Evolutionary conservation across 352 stramenopile species (phyloP).

Genomic region (Phytophthora chlamydospora): DNA sequence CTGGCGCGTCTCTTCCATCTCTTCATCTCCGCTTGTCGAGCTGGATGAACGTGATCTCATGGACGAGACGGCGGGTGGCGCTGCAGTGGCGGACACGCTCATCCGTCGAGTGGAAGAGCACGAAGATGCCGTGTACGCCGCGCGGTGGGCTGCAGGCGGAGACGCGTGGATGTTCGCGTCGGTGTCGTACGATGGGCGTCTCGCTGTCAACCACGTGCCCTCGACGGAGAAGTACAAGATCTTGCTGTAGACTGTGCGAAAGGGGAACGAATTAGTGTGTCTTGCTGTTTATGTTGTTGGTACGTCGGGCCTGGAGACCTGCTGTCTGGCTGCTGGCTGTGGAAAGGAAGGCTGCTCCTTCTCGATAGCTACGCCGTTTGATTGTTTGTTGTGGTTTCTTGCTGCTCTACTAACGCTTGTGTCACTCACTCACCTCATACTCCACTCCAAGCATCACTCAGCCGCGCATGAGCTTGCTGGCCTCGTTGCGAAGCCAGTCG

Average conservation of each 20-base stretch:
- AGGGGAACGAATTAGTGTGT: slow-evolving; percentile 35
- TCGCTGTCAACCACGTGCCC: slow-evolving; percentile 96
- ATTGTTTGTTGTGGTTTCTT: slow-evolving; percentile 32
- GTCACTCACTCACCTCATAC: slow-evolving; percentile 39
- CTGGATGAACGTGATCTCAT: slow-evolving; percentile 87
- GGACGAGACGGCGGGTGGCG: slow-evolving; percentile 58
- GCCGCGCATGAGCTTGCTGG: slow-evolving; percentile 73
- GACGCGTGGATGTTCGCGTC: slow-evolving; percentile 98
- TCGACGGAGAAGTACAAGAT: slow-evolving; percentile 99
- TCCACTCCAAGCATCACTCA: slow-evolving; percentile 42
- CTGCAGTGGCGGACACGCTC: slow-evolving; percentile 70
- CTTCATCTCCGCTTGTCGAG: slow-evolving; percentile 95
- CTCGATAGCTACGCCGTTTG: slow-evolving; percentile 40
- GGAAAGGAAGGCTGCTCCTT: slow-evolving; percentile 13
- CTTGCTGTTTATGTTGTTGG: slow-evolving; percentile 39
- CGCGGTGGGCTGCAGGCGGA: slow-evolving; percentile 90
- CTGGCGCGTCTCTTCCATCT: slow-evolving; percentile 97
- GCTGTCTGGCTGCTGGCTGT: slow-evolving; percentile 33
- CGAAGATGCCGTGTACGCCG: slow-evolving; percentile 93
- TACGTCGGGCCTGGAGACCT: slow-evolving; percentile 34
- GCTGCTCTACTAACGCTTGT: slow-evolving; percentile 44
- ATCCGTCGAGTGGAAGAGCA: slow-evolving; percentile 94
- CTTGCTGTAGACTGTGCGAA: slow-evolving; percentile 81
- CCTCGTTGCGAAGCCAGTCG: slow-evolving; percentile 79
- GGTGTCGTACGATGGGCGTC: slow-evolving; percentile 94